phyloP scores from a whole-genome alignment of 2,329 filamentous ascomycete genomes.

The Fusarium sp. region DNA sequence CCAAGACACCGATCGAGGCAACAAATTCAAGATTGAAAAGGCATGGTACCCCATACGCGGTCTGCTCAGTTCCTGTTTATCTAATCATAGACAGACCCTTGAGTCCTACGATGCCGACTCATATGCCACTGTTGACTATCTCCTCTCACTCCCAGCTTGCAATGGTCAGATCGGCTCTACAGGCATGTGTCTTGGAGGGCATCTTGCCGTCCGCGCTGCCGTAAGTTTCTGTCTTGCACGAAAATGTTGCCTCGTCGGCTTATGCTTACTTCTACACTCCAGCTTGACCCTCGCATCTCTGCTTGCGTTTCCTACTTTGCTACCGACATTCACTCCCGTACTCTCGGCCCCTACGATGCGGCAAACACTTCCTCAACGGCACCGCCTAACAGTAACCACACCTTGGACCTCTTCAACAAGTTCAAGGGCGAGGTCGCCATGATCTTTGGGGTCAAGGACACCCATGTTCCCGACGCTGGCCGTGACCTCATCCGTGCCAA shows the following conservation, averaged over 20 bases:
- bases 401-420: conserved; percentile 64
- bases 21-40: conserved; percentile 85
- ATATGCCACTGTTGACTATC: conserved; percentile 70
- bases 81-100: conserved; percentile 65
- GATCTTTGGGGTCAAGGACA: conserved; percentile 93
- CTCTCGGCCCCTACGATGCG: conserved; percentile 69
- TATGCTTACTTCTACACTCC: neutral
- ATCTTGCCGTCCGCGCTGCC: conserved; percentile 72
- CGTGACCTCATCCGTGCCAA: conserved; percentile 85
- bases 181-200: conserved; percentile 93
- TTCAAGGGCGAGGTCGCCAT: conserved; percentile 86
- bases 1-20: conserved; percentile 87
- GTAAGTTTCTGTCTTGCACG: conserved; percentile 49
- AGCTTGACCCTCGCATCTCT: conserved; percentile 77
- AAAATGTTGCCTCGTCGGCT: neutral
- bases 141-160: conserved; percentile 78
- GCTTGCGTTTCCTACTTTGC: conserved; percentile 90
- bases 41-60: conserved; percentile 48
- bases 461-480: conserved; percentile 84
- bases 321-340: conserved; percentile 85
- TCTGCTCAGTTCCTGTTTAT: neutral
- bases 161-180: conserved; percentile 81
- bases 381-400: conserved; percentile 57
- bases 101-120: conserved; percentile 87
- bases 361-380: conserved; percentile 57